A percentile compares a stretch with the other conserved stretches of the same genome.
Conservation (phyloP, 345 rosid genomes). For the Gossypioides kirkii region DNA sequence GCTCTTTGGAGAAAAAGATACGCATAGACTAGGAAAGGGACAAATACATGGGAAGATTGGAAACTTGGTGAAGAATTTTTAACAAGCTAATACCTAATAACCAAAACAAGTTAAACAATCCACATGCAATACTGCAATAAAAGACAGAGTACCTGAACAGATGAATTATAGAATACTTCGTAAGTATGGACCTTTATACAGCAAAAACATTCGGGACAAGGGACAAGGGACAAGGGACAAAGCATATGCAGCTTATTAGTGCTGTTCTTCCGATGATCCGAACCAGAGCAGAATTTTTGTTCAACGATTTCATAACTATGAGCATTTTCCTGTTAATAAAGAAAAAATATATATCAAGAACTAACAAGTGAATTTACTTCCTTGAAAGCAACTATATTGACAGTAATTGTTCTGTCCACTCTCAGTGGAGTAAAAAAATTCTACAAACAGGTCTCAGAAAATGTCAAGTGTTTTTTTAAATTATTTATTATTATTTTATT, state of each 20-base stretch:
- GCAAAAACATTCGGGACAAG: neutral
- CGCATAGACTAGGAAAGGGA: neutral
- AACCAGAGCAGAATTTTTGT: neutral
- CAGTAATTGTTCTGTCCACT: neutral
- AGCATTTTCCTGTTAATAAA: constrained; percentile 3
- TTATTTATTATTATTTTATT: no score
- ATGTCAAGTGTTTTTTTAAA: no score
- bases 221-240: no score
- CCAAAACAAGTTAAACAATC: neutral
- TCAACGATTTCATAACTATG: neutral
- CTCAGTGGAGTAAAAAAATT: no score
- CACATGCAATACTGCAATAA: neutral
- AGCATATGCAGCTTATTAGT: neutral
- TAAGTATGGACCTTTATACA: neutral
- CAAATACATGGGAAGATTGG: neutral
- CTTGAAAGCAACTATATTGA: neutral
- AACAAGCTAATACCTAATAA: neutral
- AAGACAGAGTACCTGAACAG: neutral
- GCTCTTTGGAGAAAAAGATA: neutral
- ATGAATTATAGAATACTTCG: neutral
- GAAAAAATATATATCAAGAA: neutral
- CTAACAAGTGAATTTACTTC: neutral
- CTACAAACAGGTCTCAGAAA: no score
- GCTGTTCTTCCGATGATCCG: neutral
- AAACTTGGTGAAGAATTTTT: neutral